These are phyloP conservation scores for Oryza meridionalis DNA, from an alignment of 176 grass and related monocot genomes.

Conservation along the genomic window DNA sequence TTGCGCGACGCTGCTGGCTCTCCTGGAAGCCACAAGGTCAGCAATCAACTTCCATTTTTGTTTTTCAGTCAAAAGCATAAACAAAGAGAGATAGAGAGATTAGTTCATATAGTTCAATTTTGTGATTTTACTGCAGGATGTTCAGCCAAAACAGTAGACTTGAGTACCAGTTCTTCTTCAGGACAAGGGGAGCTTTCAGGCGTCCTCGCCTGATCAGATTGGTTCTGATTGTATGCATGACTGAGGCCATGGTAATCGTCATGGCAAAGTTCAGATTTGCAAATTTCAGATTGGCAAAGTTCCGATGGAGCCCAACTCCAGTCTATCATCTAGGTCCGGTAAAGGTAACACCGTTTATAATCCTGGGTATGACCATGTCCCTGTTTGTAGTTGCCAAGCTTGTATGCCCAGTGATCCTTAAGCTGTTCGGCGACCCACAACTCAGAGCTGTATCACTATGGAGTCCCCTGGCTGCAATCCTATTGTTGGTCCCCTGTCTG, in stretches of 20 bases:
- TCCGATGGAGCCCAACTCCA: not conserved
- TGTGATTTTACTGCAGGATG: constrained; percentile 4
- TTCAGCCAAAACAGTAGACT: not conserved
- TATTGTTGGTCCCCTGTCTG: not conserved
- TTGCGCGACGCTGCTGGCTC: not conserved
- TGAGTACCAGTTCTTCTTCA: constrained; percentile 15
- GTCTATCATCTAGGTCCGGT: not conserved
- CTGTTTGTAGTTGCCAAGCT: not conserved
- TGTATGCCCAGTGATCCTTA: not conserved
- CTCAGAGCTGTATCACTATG: not conserved
- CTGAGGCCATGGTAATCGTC: not conserved
- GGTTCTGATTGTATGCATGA: not conserved
- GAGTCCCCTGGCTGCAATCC: not conserved
- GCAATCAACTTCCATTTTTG: not conserved
- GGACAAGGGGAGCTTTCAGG: not conserved
- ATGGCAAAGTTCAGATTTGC: not conserved
- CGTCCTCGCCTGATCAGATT: too few species aligned
- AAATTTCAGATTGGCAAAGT: too few species aligned
- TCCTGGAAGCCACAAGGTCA: not conserved
- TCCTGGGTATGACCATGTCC: not conserved
- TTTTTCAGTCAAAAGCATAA: too few species aligned
- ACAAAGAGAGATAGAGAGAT: too few species aligned
- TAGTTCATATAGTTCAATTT: too few species aligned
- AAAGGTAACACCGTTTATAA: not conserved
- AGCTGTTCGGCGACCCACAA: not conserved